phyloP scores from a whole-genome alignment of 345 rosid genomes.

The Corymbia maculata region DNA sequence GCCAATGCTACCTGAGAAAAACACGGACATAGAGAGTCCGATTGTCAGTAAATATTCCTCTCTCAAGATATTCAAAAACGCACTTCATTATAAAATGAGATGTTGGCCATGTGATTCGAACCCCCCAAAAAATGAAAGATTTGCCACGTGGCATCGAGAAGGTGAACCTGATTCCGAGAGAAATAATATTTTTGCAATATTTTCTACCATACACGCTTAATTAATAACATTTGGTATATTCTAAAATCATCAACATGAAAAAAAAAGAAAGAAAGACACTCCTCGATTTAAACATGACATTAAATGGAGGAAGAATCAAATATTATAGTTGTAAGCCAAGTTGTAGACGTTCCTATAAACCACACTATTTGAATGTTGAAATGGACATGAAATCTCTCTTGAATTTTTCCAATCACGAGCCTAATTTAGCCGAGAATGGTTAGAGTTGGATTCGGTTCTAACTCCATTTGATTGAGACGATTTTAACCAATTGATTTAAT shows the following conservation, averaged over 20 bases:
- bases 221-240: background rate
- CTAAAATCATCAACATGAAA: too few species aligned
- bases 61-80: background rate
- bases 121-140: background rate
- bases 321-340: background rate
- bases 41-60: background rate
- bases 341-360: background rate
- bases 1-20: background rate
- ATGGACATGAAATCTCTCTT: background rate
- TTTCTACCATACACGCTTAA: background rate
- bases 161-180: background rate
- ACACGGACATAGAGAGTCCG: background rate
- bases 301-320: background rate
- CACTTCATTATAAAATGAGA: background rate
- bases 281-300: background rate
- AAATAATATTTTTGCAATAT: background rate
- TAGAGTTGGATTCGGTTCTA: fast-evolving
- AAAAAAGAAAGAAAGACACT: background rate
- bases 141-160: background rate
- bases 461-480: background rate
- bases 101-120: background rate
- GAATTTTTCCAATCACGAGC: background rate
- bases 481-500: background rate
- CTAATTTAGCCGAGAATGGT: too few species aligned
- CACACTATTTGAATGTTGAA: background rate